Evolutionary conservation across 2,329 filamentous ascomycete genomes (phyloP).

Genomic region (Zarea fungicola): DNA sequence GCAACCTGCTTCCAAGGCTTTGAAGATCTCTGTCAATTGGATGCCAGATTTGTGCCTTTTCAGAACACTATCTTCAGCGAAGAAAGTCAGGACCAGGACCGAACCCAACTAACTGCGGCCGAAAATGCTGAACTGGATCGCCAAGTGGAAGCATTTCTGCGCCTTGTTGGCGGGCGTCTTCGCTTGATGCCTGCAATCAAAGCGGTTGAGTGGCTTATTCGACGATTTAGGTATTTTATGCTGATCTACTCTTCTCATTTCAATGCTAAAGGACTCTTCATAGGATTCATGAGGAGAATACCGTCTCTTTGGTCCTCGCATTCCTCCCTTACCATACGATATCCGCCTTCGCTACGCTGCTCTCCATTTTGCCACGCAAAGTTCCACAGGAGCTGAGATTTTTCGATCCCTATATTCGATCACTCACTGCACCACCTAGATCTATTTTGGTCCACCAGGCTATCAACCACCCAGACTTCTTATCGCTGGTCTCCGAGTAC

Average conservation of each 20-base stretch:
- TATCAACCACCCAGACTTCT: slow-evolving; percentile 70
- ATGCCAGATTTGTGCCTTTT: slow-evolving; percentile 71
- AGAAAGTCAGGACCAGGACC: slow-evolving; percentile 84
- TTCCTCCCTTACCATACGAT: slow-evolving; percentile 91
- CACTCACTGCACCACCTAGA: slow-evolving; percentile 69
- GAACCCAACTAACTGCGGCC: slow-evolving; percentile 71
- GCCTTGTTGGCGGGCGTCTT: slow-evolving; percentile 68
- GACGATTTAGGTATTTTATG: slow-evolving; percentile 67
- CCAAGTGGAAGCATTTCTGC: slow-evolving; percentile 76
- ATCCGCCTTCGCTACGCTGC: slow-evolving; percentile 75
- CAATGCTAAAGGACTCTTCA: neutral
- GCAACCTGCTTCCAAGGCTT: slow-evolving; percentile 85
- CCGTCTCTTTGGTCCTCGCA: slow-evolving; percentile 67
- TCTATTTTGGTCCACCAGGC: slow-evolving; percentile 80
- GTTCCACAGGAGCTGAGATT: slow-evolving; percentile 76
- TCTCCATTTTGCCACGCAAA: slow-evolving; percentile 77
- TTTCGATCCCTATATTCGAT: slow-evolving; percentile 77
- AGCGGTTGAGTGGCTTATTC: slow-evolving; percentile 88
- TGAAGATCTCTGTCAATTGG: slow-evolving; percentile 83
- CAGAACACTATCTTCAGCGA: slow-evolving; percentile 81
- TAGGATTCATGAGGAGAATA: slow-evolving; percentile 90
- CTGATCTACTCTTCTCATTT: slow-evolving; percentile 10
- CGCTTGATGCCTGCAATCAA: slow-evolving; percentile 84
- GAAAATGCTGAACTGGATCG: slow-evolving; percentile 80
- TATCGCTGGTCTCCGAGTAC: slow-evolving; percentile 72